Percentiles rank a stretch among this genome's conserved stretches.
Evolutionary conservation across 192 early-diverging fungal species (phyloP).

Genomic region (Coemansia biformis): DNA sequence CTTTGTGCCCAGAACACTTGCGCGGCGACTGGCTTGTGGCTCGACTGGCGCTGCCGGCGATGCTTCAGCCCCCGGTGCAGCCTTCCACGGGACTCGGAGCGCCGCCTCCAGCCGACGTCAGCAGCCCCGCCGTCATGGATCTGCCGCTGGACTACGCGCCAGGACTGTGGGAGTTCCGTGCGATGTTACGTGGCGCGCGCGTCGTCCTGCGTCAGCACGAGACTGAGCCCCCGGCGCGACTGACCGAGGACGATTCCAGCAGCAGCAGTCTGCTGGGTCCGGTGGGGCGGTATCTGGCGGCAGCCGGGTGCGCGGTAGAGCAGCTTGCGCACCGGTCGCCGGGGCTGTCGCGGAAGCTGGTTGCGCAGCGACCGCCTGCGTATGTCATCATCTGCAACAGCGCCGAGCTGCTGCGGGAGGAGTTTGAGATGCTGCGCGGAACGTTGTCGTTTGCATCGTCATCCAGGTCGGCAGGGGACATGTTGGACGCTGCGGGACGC

Average conservation of each 20-base stretch:
- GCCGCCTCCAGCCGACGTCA: conserved; percentile 11
- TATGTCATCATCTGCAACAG: conserved; percentile 33
- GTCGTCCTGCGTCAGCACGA: conserved; percentile 19
- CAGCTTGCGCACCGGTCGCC: conserved; percentile 18
- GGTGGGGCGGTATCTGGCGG: conserved; percentile 16
- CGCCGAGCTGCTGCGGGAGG: conserved; percentile 19
- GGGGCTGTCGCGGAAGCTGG: conserved; percentile 17
- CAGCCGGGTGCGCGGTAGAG: conserved; percentile 28
- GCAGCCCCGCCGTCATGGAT: conserved; percentile 19
- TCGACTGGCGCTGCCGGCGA: conserved; percentile 8
- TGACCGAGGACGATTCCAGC: not conserved
- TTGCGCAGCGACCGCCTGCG: conserved; percentile 36
- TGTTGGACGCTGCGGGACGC: no score
- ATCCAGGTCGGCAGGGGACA: conserved; percentile 1
- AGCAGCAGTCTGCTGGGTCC: conserved; percentile 4
- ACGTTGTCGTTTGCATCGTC: conserved; percentile 37
- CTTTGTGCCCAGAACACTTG: not conserved
- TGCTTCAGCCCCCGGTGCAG: conserved; percentile 4
- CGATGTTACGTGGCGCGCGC: conserved; percentile 36
- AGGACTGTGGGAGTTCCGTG: conserved; percentile 22
- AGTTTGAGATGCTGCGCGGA: conserved; percentile 42
- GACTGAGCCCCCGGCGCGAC: not conserved
- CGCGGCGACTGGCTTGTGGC: conserved; percentile 23
- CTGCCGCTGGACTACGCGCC: conserved; percentile 11
- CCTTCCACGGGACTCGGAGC: not conserved